Evolutionary conservation across 2,329 filamentous ascomycete genomes (phyloP).

Genomic region (Cercospora sp.): DNA sequence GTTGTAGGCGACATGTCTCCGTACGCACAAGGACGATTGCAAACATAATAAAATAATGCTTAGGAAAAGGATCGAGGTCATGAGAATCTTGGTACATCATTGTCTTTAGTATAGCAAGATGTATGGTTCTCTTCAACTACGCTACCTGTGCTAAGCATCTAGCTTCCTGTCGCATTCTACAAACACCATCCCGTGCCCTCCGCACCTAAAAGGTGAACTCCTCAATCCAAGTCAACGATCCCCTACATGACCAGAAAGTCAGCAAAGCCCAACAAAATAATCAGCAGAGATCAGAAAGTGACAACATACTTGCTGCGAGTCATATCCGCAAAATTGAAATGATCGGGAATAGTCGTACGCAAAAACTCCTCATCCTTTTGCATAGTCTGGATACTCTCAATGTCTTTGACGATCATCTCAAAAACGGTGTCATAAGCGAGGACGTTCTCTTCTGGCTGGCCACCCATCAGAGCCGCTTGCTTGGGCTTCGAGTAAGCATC

Average conservation of each 20-base stretch:
- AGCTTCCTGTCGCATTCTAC: too few species aligned
- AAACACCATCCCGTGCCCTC: not conserved
- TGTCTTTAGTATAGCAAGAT: not conserved
- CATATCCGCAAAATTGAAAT: conserved; percentile 17
- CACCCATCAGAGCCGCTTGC: conserved; percentile 6
- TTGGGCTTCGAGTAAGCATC: conserved; percentile 12
- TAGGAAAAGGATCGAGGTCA: not conserved
- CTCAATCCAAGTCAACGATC: conserved; percentile 8
- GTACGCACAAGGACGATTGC: not conserved
- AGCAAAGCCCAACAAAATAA: not conserved
- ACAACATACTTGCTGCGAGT: conserved; percentile 10
- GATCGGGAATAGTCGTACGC: conserved; percentile 15
- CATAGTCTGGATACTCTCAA: conserved; percentile 15
- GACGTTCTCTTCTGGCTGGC: conserved; percentile 7
- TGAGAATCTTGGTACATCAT: not conserved
- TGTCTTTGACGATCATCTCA: conserved; percentile 16
- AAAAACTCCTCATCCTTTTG: conserved; percentile 18
- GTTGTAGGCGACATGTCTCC: not conserved
- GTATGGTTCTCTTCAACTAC: not conserved
- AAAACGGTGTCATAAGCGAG: conserved; percentile 4
- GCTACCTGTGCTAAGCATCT: not conserved
- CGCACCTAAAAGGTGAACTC: not conserved
- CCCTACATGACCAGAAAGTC: not conserved
- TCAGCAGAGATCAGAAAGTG: not conserved
- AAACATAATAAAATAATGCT: not conserved